A percentile compares a stretch with the other conserved stretches of the same genome.
Evolutionary conservation across 768 basidiomycete species (phyloP).

Genomic region (Boletus huronensis): DNA sequence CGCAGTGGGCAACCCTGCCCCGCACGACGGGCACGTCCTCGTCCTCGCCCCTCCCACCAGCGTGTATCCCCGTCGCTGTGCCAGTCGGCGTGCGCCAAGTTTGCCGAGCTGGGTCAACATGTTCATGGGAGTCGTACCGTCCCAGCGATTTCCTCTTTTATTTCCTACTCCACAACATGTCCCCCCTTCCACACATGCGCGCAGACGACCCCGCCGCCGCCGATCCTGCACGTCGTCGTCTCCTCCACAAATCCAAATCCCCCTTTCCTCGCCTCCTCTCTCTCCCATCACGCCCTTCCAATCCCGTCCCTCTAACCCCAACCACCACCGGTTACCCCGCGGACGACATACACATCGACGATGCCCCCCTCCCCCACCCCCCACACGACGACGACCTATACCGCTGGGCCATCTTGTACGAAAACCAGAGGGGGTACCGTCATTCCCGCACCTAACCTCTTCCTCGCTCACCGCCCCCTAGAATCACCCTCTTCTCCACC

Average conservation of each 20-base stretch:
- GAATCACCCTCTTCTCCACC: constrained; percentile 64
- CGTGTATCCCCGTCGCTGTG: constrained; percentile 15
- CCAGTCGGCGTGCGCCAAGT: constrained; percentile 6
- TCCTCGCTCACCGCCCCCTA: constrained; percentile 29
- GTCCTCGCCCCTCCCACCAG: constrained; percentile 7
- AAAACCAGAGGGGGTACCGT: constrained; percentile 78
- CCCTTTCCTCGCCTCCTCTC: constrained; percentile 33
- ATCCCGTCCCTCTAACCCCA: background rate
- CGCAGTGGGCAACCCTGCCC: constrained; percentile 51
- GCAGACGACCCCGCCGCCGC: constrained; percentile 41
- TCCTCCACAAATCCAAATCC: constrained; percentile 38
- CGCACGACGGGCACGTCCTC: constrained; percentile 60
- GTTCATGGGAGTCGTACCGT: constrained; percentile 2
- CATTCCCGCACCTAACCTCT: background rate
- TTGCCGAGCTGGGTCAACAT: constrained; percentile 16
- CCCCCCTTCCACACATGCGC: constrained; percentile 38
- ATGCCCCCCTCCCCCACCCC: constrained; percentile 17
- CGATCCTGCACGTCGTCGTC: constrained; percentile 46
- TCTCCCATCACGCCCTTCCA: constrained; percentile 26
- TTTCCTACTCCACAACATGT: constrained; percentile 8
- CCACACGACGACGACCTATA: constrained; percentile 49
- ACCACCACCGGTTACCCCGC: background rate
- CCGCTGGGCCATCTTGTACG: constrained; percentile 75
- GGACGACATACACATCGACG: constrained; percentile 34
- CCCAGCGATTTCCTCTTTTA: background rate